phyloP scores from a whole-genome alignment of 2,329 filamentous ascomycete species.

The Penicillium brasilianum region DNA sequence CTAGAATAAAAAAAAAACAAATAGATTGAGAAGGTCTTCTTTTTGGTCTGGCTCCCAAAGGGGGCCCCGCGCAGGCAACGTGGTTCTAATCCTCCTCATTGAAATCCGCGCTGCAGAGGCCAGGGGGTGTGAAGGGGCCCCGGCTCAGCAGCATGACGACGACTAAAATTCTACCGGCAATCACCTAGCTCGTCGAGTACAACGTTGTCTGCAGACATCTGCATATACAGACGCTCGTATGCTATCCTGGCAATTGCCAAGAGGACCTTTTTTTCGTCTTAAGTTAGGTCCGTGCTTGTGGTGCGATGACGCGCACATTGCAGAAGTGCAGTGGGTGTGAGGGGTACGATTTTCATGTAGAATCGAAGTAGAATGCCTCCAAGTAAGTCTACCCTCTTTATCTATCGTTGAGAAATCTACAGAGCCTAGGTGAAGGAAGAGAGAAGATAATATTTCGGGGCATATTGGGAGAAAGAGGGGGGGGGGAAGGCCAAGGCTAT shows the following conservation, averaged over 20 bases:
- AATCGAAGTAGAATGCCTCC: neutral
- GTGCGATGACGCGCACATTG: slow-evolving; percentile 6
- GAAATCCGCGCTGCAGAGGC: slow-evolving; percentile 18
- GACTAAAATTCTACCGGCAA: neutral
- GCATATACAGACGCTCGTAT: neutral
- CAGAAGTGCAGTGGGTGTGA: neutral
- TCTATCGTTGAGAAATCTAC: neutral
- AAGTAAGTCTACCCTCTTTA: neutral
- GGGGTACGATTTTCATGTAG: neutral
- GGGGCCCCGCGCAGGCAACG: slow-evolving; percentile 23
- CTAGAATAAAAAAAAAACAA: neutral
- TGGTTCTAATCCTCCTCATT: slow-evolving; percentile 27
- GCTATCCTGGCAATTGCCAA: neutral
- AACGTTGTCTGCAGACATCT: slow-evolving; percentile 3
- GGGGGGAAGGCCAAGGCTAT: slow-evolving; percentile 10
- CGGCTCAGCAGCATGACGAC: slow-evolving; percentile 10
- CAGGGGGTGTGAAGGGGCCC: slow-evolving; percentile 22
- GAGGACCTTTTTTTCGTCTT: neutral
- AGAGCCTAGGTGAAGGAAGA: neutral
- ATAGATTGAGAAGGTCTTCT: slow-evolving; percentile 6
- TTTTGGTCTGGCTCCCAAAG: slow-evolving; percentile 16
- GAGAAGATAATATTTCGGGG: neutral
- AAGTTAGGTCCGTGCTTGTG: slow-evolving; percentile 1
- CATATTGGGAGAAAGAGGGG: neutral
- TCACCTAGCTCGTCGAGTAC: neutral